Evolutionary conservation across 306 rosid species (phyloP).

Genomic region (Ammopiptanthus mongolicus): DNA sequence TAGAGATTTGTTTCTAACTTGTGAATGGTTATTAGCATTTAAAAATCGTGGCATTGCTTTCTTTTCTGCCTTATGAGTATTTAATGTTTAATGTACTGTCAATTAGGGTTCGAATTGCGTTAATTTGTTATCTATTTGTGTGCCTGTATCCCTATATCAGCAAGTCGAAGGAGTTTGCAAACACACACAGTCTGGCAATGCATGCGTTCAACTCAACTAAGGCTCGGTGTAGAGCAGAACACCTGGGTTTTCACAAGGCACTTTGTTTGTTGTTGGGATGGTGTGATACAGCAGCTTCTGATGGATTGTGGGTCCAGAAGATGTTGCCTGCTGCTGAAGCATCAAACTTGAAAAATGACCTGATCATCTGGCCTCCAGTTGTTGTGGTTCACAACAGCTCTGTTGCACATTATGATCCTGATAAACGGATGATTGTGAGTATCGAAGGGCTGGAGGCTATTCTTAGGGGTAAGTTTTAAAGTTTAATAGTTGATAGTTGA

Average conservation of each 20-base stretch:
- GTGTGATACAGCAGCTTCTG: conserved; percentile 18
- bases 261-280: conserved; percentile 48
- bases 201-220: conserved; percentile 27
- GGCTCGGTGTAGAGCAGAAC: conserved; percentile 31
- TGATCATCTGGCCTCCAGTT: conserved; percentile 46
- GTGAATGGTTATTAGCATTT: background rate
- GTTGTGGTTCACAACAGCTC: conserved; percentile 40
- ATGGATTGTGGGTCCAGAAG: conserved; percentile 27
- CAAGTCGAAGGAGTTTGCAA: conserved; percentile 26
- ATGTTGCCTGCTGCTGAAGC: conserved; percentile 31
- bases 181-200: conserved; percentile 10
- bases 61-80: background rate
- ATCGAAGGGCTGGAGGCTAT: conserved; percentile 25
- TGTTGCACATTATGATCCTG: background rate
- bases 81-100: background rate
- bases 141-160: conserved; percentile 15
- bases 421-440: conserved; percentile 18
- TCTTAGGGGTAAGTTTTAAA: conserved; percentile 21
- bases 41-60: background rate
- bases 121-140: conserved; percentile 2
- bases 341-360: conserved; percentile 32
- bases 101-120: background rate
- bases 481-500: background rate
- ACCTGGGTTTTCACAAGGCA: conserved; percentile 48
- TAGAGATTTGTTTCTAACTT: background rate